Evolutionary conservation across 2,329 filamentous ascomycete species (phyloP).

Genomic region (Fusarium keratoplasticum): DNA sequence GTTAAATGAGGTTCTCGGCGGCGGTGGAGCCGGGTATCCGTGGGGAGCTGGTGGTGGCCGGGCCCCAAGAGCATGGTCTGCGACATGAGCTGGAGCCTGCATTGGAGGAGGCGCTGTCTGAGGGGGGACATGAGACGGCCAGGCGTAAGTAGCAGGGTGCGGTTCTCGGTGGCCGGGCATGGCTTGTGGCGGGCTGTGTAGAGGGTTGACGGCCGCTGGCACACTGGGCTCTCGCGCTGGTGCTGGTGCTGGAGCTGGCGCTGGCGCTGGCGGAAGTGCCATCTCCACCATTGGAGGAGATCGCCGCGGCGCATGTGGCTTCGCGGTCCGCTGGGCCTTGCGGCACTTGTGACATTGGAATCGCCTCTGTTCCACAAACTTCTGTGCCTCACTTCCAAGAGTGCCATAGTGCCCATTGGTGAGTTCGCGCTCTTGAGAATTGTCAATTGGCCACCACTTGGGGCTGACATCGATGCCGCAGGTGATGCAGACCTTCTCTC

Average conservation of each 20-base stretch:
- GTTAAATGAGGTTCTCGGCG: constrained; percentile 46
- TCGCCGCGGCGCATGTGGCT: constrained; percentile 38
- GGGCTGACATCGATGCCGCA: constrained; percentile 79
- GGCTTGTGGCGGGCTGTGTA: constrained; percentile 46
- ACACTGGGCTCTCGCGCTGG: constrained; percentile 30
- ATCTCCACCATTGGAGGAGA: constrained; percentile 37
- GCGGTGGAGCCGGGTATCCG: constrained; percentile 45
- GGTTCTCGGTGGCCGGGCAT: constrained; percentile 43
- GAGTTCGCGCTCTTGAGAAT: constrained; percentile 62
- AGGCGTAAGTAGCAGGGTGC: constrained; percentile 40
- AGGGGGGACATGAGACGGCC: constrained; percentile 41
- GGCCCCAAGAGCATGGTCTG: constrained; percentile 44
- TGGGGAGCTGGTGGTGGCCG: constrained; percentile 44
- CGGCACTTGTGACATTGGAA: constrained; percentile 83
- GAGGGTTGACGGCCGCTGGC: constrained; percentile 35
- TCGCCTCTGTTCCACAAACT: constrained; percentile 68
- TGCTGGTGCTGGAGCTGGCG: background rate
- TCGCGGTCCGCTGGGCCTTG: constrained; percentile 63
- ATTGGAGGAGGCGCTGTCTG: constrained; percentile 39
- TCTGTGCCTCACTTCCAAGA: constrained; percentile 67
- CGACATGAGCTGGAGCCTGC: constrained; percentile 37
- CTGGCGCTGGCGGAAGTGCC: constrained; percentile 19
- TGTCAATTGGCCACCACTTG: constrained; percentile 75
- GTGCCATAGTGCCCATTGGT: constrained; percentile 63
- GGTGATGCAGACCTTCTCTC: constrained; percentile 70